These are phyloP conservation scores for Immersiella caudata DNA, from an alignment of 495 filamentous ascomycete genomes.

Conservation along the genomic window DNA sequence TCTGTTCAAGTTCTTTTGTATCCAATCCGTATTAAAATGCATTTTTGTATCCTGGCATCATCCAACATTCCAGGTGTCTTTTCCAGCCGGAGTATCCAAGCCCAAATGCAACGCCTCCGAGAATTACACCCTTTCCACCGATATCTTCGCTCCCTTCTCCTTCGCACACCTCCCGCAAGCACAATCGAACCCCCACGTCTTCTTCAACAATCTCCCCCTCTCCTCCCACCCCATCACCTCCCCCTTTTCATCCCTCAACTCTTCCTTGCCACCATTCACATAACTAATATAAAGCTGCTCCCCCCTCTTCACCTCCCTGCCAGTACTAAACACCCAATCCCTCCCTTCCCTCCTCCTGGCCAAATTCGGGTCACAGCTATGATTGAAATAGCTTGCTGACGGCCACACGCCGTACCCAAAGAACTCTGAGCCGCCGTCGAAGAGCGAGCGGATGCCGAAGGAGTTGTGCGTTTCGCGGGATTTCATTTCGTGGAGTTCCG, in stretches of 20 bases:
- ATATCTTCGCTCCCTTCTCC: background rate
- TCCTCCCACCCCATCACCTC: background rate
- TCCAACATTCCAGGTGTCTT: no score
- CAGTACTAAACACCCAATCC: background rate
- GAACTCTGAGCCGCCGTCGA: conserved; percentile 5
- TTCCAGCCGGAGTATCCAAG: no score
- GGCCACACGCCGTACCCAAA: conserved; percentile 13
- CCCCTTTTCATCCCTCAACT: background rate
- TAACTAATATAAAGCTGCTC: conserved; percentile 8
- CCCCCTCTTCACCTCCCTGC: background rate
- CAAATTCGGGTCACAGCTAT: background rate
- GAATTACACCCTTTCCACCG: no score
- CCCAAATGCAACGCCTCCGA: no score
- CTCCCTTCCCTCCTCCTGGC: background rate
- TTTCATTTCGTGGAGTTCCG: background rate
- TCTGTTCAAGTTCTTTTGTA: no score
- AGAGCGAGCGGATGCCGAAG: conserved; percentile 8
- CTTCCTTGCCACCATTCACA: background rate
- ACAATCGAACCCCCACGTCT: conserved; percentile 10
- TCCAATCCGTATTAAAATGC: no score
- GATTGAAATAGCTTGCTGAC: conserved; percentile 7
- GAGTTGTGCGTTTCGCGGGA: conserved; percentile 6
- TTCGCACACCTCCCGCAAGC: background rate
- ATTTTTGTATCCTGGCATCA: no score
- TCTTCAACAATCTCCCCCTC: background rate